Base-by-base conservation (phyloP, 768 basidiomycete species). In the Agaricus blazei region DNA sequence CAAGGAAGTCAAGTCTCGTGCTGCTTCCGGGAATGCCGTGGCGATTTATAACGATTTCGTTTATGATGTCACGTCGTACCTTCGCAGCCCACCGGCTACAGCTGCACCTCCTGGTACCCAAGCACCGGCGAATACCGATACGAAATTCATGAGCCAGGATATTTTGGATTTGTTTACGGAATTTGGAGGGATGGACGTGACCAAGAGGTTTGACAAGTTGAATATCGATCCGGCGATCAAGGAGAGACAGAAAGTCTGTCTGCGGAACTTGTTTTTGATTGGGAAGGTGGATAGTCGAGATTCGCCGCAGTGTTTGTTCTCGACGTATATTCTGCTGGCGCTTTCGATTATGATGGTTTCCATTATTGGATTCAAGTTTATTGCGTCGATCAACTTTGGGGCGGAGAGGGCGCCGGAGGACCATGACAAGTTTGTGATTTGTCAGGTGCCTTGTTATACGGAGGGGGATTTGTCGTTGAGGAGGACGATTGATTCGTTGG, bases 401-500 rank as follows among this genome's bases (percentile, higher is more conserved):
- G 72, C 86, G 3, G 68, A 83, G 15, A 83, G 92, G 54, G 88
- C 90, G 5, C 94, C 93, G 0, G 94, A 96, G 70, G 90, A 94
- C 63, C 93, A 94, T 66, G 93, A 97, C 75, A 96, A 97, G 72
- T 96, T 97, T 62, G 89, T 97, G 59, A 92, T 96, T 63, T 98
- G 95, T 67, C 96, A 98, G 65, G 93, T 98, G 0, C 96, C 96
- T 28, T 98, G 96, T 80, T 98, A 98, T 68, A 98, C 96, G 2
- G 96, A 98, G 77, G 96, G 94, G 60, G 89, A 94, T 59, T 67
- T 75, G 12, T 97, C 93, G 4, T 75, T 98, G 49, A 80, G 89
- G 48, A 78, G 76, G 62, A 97, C 94, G 2, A 96, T 99, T 65
- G 93, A 98, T 67, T 96, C 94, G 4, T 75, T 99, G 55, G 93